Conservation (phyloP, 2,329 filamentous ascomycete genomes). For the Nigrospora osmanthi region DNA sequence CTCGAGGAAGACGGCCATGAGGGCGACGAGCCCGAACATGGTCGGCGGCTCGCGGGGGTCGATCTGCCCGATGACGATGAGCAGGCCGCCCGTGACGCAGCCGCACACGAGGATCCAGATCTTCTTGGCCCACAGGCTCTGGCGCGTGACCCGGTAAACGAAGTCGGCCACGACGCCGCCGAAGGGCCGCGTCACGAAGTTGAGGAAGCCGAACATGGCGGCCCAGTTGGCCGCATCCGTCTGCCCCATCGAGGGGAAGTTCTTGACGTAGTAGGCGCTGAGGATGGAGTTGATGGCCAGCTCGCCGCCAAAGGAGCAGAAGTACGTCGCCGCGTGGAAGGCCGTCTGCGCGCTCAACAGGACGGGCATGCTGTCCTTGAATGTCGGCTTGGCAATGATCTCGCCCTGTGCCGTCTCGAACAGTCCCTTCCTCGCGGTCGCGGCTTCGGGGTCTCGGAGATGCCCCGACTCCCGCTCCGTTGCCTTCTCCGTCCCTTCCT, state of each 20-base stretch:
- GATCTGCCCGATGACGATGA: conserved; percentile 55
- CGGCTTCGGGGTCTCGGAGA: conserved; percentile 33
- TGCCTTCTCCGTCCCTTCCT: conserved; percentile 28
- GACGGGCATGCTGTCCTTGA: conserved; percentile 36
- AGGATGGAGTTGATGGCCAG: conserved; percentile 55
- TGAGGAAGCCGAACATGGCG: conserved; percentile 69
- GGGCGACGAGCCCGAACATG: conserved; percentile 70
- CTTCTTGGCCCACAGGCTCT: conserved; percentile 35
- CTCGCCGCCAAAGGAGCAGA: conserved; percentile 56
- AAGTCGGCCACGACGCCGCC: conserved; percentile 51
- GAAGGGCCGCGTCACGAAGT: conserved; percentile 58
- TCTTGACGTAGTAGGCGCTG: conserved; percentile 49
- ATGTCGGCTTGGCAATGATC: conserved; percentile 46
- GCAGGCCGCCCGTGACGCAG: conserved; percentile 48
- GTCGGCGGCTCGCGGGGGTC: conserved; percentile 54
- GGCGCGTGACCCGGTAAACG: conserved; percentile 31
- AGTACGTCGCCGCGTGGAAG: conserved; percentile 49
- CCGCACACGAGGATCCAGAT: conserved; percentile 58
- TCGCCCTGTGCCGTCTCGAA: conserved; percentile 46
- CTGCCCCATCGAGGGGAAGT: conserved; percentile 50
- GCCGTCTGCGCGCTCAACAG: conserved; percentile 45
- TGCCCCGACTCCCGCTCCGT: conserved; percentile 14
- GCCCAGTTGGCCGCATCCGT: conserved; percentile 54
- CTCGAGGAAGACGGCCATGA: conserved; percentile 76
- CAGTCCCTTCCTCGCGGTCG: conserved; percentile 41